Percentiles rank a stretch among this genome's conserved stretches.
These are phyloP conservation scores for Ophidiomyces ophidiicola DNA, from an alignment of 2,329 filamentous ascomycete genomes.

Conservation along the genomic window DNA sequence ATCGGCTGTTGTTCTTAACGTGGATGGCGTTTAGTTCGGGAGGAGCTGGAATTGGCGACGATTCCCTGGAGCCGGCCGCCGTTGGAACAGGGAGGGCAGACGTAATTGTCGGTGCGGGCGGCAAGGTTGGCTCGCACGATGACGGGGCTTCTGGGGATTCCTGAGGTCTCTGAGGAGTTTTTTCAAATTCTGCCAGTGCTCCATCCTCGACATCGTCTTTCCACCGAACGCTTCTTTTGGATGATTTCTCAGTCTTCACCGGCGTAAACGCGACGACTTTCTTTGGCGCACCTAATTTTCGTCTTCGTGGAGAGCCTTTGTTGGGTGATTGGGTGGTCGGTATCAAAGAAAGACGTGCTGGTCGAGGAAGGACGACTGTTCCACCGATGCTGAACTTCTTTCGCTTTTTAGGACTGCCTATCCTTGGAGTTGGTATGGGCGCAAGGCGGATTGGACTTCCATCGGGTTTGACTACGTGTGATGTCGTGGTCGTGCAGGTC, in stretches of 20 bases:
- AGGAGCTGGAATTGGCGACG: conserved; percentile 46
- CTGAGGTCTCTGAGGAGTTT: conserved; percentile 64
- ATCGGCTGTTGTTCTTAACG: conserved; percentile 59
- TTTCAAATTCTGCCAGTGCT: conserved; percentile 76
- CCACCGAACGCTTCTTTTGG: conserved; percentile 75
- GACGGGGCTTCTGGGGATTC: conserved; percentile 43
- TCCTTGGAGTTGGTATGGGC: conserved; percentile 55
- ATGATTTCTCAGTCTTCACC: conserved; percentile 49
- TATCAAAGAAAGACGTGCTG: conserved; percentile 6
- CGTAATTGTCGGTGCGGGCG: conserved; percentile 36
- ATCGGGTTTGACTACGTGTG: conserved; percentile 84
- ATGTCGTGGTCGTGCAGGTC: conserved; percentile 58
- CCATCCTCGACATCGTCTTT: conserved; percentile 81
- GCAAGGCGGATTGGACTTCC: conserved; percentile 45
- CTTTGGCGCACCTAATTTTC: conserved; percentile 49
- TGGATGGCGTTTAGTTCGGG: conserved; percentile 47
- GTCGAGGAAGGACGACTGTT: conserved; percentile 7
- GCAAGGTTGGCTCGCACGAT: conserved; percentile 31
- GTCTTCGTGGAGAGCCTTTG: conserved; percentile 68
- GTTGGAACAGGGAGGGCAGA: conserved; percentile 40
- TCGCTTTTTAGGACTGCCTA: conserved; percentile 64
- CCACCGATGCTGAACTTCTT: conserved; percentile 39
- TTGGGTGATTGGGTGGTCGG: conserved; percentile 47
- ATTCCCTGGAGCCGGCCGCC: conserved; percentile 33
- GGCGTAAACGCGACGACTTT: conserved; percentile 75